phyloP scores from a whole-genome alignment of 2,329 filamentous ascomycete species.

The Alternaria incomplexa region DNA sequence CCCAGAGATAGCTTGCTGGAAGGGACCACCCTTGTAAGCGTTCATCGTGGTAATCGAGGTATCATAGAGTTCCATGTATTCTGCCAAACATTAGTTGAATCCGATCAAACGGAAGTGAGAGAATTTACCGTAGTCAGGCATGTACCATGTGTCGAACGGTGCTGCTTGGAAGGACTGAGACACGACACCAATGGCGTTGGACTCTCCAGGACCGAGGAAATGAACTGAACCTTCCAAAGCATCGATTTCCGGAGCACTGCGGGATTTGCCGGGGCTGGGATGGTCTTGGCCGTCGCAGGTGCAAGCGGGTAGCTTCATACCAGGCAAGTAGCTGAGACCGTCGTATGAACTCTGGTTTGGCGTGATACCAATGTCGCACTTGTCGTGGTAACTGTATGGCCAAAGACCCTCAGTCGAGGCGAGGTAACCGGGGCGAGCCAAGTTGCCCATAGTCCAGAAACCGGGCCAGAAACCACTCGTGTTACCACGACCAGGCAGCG shows the following conservation, averaged over 20 bases:
- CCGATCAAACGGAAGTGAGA: background rate
- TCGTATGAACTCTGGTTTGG: conserved; percentile 72
- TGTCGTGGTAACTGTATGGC: conserved; percentile 74
- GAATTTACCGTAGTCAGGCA: conserved; percentile 59
- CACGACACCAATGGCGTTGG: conserved; percentile 63
- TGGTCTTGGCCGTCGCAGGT: conserved; percentile 70
- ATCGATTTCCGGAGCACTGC: conserved; percentile 75
- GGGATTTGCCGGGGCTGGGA: conserved; percentile 68
- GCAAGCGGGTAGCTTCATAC: conserved; percentile 73
- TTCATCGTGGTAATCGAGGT: conserved; percentile 60
- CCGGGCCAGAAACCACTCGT: conserved; percentile 75
- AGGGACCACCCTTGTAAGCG: conserved; percentile 61
- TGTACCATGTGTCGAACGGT: conserved; percentile 74
- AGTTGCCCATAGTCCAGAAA: conserved; percentile 78
- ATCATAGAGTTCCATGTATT: conserved; percentile 71
- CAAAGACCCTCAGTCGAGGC: conserved; percentile 75
- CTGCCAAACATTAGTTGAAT: conserved; percentile 40
- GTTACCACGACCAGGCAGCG: conserved; percentile 70
- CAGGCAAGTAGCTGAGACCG: conserved; percentile 70
- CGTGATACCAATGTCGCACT: conserved; percentile 74
- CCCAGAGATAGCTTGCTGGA: conserved; percentile 62
- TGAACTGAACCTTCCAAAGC: conserved; percentile 71
- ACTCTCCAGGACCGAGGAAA: conserved; percentile 57
- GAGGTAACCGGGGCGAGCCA: conserved; percentile 71
- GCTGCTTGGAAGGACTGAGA: conserved; percentile 73